phyloP scores from a whole-genome alignment of 164 flowering plant genomes.

The Echeveria elegans region DNA sequence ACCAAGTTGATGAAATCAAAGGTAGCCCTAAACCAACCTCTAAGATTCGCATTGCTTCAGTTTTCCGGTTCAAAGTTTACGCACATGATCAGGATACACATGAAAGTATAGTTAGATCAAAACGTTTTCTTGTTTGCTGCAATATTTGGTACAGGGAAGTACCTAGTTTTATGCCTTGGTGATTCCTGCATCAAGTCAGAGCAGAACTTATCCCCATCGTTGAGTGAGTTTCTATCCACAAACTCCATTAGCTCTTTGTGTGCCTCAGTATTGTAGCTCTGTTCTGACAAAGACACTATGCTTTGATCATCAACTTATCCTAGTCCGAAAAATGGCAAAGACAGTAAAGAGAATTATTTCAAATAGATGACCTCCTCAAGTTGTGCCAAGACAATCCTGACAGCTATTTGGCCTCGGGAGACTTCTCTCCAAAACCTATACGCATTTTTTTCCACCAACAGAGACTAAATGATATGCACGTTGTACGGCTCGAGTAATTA shows the following conservation, averaged over 20 bases:
- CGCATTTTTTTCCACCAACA: slow-evolving; percentile 1
- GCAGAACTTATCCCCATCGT: slow-evolving; percentile 78
- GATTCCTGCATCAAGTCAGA: slow-evolving; percentile 78
- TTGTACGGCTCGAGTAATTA: not conserved
- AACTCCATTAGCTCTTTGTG: slow-evolving; percentile 69
- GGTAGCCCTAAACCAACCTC: slow-evolving; percentile 44
- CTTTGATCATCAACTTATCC: slow-evolving; percentile 21
- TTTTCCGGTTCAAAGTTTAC: not conserved
- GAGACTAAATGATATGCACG: not conserved
- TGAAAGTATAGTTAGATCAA: not conserved
- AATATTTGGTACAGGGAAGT: slow-evolving; percentile 6
- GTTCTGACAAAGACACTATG: slow-evolving; percentile 25
- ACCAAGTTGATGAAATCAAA: not conserved
- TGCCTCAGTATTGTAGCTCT: slow-evolving; percentile 88
- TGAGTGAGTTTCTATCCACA: slow-evolving; percentile 43
- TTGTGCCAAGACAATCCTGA: slow-evolving; percentile 73
- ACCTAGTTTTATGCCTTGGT: slow-evolving; percentile 69
- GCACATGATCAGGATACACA: slow-evolving; percentile 10
- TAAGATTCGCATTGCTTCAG: slow-evolving; percentile 67
- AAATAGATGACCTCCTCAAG: slow-evolving; percentile 58
- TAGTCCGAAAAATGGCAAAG: slow-evolving; percentile 28
- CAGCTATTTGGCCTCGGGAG: slow-evolving; percentile 90
- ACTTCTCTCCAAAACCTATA: slow-evolving; percentile 87
- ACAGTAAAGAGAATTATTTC: not conserved
- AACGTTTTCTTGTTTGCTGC: not conserved